Conservation (phyloP, 1,139 yeast species). For the Kurtzmaniella quercitrusa region DNA sequence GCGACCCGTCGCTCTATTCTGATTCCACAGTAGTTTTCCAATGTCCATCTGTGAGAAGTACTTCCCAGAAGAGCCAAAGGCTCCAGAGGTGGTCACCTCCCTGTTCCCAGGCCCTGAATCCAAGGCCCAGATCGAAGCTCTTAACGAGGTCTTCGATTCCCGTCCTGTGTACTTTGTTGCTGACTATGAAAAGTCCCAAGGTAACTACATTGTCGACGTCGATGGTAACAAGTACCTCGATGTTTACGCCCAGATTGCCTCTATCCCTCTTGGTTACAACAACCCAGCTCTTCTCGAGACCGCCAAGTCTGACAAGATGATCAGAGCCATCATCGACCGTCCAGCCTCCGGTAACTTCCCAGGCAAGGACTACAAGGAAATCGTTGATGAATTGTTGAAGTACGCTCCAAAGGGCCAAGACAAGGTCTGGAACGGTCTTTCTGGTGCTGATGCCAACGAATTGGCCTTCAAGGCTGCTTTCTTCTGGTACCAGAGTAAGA, state of each 20-base stretch:
- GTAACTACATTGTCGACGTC: constrained; percentile 68
- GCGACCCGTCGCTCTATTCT: neutral
- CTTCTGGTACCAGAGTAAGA: constrained; percentile 63
- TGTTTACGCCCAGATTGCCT: constrained; percentile 74
- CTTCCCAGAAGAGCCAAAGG: constrained; percentile 65
- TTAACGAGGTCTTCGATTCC: constrained; percentile 56
- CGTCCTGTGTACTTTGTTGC: constrained; percentile 65
- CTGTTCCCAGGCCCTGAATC: constrained; percentile 65
- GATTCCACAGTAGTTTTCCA: neutral
- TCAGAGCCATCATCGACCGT: constrained; percentile 65
- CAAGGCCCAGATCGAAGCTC: constrained; percentile 38
- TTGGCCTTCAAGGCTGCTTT: constrained; percentile 83
- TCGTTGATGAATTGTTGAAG: constrained; percentile 51
- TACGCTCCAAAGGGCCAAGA: constrained; percentile 71
- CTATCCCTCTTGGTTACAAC: constrained; percentile 76
- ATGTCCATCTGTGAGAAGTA: constrained; percentile 48
- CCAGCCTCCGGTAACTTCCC: constrained; percentile 81
- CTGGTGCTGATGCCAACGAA: constrained; percentile 84
- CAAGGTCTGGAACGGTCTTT: constrained; percentile 68
- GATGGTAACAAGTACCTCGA: constrained; percentile 69
- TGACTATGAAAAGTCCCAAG: constrained; percentile 63
- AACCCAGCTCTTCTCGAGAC: constrained; percentile 62
- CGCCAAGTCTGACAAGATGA: constrained; percentile 62
- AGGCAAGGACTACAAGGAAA: constrained; percentile 54
- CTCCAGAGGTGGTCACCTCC: constrained; percentile 48